Conservation (phyloP, 73 alveolate species). For the Stentor roeselii region DNA sequence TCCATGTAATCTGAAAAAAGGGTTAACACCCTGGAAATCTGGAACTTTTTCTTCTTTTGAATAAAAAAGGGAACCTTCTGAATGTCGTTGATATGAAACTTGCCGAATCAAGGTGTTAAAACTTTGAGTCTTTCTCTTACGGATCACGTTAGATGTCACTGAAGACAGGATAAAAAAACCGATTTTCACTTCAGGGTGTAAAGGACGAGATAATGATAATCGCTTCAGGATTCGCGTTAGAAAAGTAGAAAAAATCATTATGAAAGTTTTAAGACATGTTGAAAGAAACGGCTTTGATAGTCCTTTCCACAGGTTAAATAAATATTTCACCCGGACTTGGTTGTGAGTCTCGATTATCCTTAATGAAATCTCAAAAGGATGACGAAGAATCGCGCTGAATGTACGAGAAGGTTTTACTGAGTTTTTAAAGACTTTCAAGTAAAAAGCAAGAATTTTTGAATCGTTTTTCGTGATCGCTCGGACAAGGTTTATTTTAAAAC, state of each 20-base stretch:
- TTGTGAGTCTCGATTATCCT: not conserved
- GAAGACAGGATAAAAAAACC: not conserved
- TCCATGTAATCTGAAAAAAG: not conserved
- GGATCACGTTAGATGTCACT: not conserved
- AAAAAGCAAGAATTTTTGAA: not conserved
- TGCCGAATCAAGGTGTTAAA: not conserved
- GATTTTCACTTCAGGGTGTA: too few species aligned
- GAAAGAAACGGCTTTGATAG: too few species aligned
- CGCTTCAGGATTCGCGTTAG: not conserved
- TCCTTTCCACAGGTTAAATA: not conserved
- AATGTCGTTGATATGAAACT: not conserved
- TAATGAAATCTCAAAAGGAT: not conserved
- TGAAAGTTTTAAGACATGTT: not conserved
- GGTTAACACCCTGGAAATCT: not conserved
- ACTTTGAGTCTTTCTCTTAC: not conserved
- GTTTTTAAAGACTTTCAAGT: not conserved
- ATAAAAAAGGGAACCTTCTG: not conserved
- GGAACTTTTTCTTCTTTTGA: not conserved
- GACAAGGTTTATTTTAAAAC: not conserved
- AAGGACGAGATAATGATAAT: too few species aligned
- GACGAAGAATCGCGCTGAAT: not conserved
- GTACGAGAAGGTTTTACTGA: not conserved
- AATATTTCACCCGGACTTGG: not conserved
- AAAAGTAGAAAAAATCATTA: not conserved
- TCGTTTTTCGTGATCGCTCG: not conserved